Conservation (phyloP, 805 yeast genomes). For the Komagataella ulmi region DNA sequence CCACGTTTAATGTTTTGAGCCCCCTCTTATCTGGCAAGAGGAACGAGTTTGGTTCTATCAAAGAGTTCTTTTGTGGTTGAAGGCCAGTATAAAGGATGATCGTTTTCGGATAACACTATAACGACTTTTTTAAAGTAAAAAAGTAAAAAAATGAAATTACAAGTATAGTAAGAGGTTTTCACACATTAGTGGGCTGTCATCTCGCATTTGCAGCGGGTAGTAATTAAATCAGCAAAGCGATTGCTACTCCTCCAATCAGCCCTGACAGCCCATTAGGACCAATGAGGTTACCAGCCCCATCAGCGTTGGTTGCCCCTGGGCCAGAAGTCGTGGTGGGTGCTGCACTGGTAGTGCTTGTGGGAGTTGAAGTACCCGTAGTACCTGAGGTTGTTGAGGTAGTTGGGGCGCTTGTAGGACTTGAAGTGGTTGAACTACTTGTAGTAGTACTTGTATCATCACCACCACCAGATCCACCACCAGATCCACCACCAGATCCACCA, state of each 20-base stretch:
- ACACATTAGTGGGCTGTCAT: background rate
- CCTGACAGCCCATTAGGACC: background rate
- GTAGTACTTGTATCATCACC: background rate
- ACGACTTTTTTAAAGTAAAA: no score
- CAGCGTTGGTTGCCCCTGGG: background rate
- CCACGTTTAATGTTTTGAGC: no score
- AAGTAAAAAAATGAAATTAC: no score
- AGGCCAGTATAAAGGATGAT: no score
- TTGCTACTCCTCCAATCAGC: background rate
- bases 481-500: background rate
- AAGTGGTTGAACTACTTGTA: background rate
- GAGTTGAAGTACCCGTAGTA: background rate
- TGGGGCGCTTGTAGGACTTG: background rate
- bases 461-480: background rate
- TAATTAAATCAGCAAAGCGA: background rate
- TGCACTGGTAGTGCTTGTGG: background rate
- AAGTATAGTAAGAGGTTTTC: background rate
- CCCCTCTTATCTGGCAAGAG: no score
- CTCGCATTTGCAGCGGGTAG: background rate
- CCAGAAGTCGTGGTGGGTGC: background rate
- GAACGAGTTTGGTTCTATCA: no score
- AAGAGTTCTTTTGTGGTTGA: no score
- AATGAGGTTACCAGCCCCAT: background rate
- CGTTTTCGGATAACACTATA: no score
- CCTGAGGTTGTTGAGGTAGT: no score